Conservation (phyloP, 192 early-diverging fungal genomes). For the Diversispora epigaea region DNA sequence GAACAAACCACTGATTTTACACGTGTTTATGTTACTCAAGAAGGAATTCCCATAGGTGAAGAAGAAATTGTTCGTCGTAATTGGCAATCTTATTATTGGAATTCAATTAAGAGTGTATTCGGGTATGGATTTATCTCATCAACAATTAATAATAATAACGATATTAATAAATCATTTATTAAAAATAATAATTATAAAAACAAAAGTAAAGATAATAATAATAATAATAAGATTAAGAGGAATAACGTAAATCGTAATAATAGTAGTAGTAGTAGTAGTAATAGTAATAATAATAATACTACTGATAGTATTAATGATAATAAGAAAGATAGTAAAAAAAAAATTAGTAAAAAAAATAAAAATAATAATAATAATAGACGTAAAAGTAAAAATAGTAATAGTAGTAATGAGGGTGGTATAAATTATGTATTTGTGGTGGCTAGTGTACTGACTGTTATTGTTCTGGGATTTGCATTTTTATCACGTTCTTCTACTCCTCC, state of each 20-base stretch:
- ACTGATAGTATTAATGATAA: too few species aligned
- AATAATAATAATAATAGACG: not conserved
- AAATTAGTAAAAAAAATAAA: not conserved
- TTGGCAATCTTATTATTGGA: constrained; percentile 94
- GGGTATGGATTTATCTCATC: constrained; percentile 59
- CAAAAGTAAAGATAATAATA: too few species aligned
- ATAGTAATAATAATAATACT: not conserved
- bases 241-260: not conserved
- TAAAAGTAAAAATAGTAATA: not conserved
- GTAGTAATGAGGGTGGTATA: not conserved
- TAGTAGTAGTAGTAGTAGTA: too few species aligned
- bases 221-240: too few species aligned
- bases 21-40: constrained; percentile 71
- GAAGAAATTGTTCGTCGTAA: constrained; percentile 81
- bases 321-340: not conserved
- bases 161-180: too few species aligned
- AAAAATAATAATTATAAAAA: too few species aligned
- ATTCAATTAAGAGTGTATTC: constrained; percentile 86
- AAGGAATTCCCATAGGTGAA: constrained; percentile 84
- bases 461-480: constrained; percentile 44
- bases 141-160: not conserved
- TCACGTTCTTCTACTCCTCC: not conserved
- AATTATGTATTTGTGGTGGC: constrained; percentile 20
- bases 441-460: constrained; percentile 48
- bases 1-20: constrained; percentile 69